These are phyloP conservation scores for Candida insectorum DNA, from an alignment of 805 yeast genomes.

Conservation along the genomic window DNA sequence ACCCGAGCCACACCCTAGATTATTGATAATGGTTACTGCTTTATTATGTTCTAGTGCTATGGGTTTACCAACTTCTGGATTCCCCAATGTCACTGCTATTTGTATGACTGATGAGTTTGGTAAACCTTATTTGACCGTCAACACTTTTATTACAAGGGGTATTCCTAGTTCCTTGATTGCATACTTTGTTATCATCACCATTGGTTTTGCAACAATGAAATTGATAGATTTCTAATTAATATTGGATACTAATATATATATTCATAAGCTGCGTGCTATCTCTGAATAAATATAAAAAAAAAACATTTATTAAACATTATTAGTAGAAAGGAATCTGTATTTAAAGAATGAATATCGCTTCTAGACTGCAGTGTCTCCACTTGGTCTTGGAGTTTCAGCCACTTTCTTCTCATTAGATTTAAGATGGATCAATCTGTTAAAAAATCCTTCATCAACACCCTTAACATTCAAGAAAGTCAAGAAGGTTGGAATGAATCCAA, in stretches of 20 bases:
- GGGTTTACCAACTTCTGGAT: constrained; percentile 97
- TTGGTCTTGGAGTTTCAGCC: constrained; percentile 36
- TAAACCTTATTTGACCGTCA: constrained; percentile 81
- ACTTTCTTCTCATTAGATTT: constrained; percentile 18
- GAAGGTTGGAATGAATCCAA: constrained; percentile 40
- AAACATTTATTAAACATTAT: constrained; percentile 3
- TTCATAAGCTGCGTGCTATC: no score
- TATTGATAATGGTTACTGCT: constrained; percentile 66
- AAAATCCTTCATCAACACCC: constrained; percentile 25
- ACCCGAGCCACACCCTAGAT: constrained; percentile 78
- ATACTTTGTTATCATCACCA: constrained; percentile 65
- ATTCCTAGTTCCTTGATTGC: constrained; percentile 82
- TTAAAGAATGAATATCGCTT: constrained; percentile 13
- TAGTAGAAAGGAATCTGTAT: not conserved
- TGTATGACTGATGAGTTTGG: constrained; percentile 93
- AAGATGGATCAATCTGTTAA: constrained; percentile 13
- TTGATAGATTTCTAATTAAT: constrained; percentile 27
- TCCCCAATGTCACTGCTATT: constrained; percentile 96
- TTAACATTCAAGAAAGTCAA: constrained; percentile 26
- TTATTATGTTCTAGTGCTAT: constrained; percentile 88
- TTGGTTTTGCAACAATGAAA: constrained; percentile 75
- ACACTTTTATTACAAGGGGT: constrained; percentile 84
- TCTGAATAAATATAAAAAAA: not conserved
- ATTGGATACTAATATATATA: no score
- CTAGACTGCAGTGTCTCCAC: constrained; percentile 42